Percentiles rank a stretch among this genome's conserved stretches.
Conservation (phyloP, 257 asterid species). For the Datura wrightii region DNA sequence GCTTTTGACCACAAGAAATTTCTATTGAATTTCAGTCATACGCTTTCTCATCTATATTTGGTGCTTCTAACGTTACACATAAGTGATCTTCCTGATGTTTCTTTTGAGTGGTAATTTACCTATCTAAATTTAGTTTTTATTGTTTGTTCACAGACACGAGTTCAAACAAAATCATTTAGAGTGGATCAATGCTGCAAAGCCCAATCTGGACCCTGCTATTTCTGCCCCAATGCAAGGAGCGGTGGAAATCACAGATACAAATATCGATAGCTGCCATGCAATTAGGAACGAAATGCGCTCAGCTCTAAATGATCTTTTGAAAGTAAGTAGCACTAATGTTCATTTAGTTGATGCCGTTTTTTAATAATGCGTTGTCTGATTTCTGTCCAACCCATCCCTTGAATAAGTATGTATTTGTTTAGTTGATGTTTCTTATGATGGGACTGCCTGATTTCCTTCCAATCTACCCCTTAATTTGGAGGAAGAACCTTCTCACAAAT, state of each 20-base stretch:
- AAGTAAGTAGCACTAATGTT: constrained; percentile 52
- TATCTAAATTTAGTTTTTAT: background rate
- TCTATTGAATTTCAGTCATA: constrained; percentile 7
- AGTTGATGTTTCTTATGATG: constrained; percentile 1
- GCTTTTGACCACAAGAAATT: background rate
- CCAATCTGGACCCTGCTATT: constrained; percentile 68
- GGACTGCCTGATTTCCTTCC: background rate
- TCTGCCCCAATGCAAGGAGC: constrained; percentile 55
- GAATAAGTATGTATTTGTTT: constrained; percentile 41
- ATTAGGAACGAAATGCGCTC: constrained; percentile 78
- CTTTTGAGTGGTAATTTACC: constrained; percentile 3
- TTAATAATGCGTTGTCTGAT: background rate
- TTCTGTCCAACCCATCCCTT: background rate
- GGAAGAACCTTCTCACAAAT: background rate
- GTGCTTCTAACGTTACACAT: background rate
- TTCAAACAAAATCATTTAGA: constrained; percentile 76
- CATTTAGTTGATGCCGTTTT: background rate
- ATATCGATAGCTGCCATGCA: constrained; percentile 62
- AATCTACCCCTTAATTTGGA: constrained; percentile 20
- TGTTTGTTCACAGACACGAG: constrained; percentile 61
- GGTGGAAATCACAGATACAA: constrained; percentile 52
- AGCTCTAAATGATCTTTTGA: constrained; percentile 75
- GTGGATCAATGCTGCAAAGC: constrained; percentile 79
- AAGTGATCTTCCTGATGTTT: background rate
- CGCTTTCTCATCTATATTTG: background rate